These are phyloP conservation scores for Neurospora sp. DNA, from an alignment of 495 filamentous ascomycete species.

Conservation along the genomic window DNA sequence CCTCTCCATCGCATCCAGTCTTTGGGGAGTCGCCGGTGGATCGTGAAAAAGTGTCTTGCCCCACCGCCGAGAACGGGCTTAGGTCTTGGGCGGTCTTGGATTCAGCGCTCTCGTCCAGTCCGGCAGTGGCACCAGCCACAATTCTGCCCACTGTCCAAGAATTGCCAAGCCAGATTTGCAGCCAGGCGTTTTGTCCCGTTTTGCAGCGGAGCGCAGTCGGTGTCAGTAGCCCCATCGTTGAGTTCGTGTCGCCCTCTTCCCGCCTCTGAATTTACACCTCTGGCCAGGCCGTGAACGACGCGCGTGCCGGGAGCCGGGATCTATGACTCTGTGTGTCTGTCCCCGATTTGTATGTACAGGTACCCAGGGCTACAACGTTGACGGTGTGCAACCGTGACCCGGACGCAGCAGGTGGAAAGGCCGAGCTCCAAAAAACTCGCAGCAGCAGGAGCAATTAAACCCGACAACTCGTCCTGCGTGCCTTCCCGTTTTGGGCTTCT, in stretches of 20 bases:
- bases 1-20: background rate
- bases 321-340: background rate
- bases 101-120: slow-evolving; percentile 8
- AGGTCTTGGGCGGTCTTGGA: background rate
- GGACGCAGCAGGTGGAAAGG: background rate
- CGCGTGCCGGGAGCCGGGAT: background rate
- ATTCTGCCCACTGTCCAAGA: background rate
- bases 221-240: slow-evolving; percentile 6
- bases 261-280: slow-evolving; percentile 12
- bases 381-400: slow-evolving; percentile 2
- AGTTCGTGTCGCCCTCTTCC: slow-evolving; percentile 9
- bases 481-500: slow-evolving; percentile 12
- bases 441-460: slow-evolving; percentile 16
- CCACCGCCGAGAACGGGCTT: background rate
- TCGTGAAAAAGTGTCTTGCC: background rate
- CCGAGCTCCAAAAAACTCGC: slow-evolving; percentile 11
- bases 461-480: slow-evolving; percentile 11
- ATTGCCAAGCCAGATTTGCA: background rate
- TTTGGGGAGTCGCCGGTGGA: background rate
- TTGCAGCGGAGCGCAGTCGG: background rate
- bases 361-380: slow-evolving; percentile 6
- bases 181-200: background rate
- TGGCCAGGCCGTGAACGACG: background rate
- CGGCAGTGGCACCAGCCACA: slow-evolving; percentile 12
- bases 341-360: background rate